phyloP scores from a whole-genome alignment of 2,329 filamentous ascomycete species.

The Penicillium sp. region DNA sequence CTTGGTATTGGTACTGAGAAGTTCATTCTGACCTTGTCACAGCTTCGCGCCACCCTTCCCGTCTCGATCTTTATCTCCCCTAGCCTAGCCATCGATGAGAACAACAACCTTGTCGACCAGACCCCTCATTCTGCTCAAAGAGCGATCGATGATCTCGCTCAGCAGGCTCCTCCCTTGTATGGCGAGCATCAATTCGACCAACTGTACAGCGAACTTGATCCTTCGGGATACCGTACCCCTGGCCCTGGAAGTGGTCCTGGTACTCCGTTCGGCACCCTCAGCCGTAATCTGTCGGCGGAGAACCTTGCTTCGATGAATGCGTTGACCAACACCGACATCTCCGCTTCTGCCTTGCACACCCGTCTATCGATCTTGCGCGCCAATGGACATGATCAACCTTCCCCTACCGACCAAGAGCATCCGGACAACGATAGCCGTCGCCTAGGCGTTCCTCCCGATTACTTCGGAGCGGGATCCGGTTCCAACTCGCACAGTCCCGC shows the following conservation, averaged over 20 bases:
- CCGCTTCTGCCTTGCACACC: conserved; percentile 60
- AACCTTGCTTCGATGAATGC: conserved; percentile 59
- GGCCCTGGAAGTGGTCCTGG: conserved; percentile 58
- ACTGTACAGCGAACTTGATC: conserved; percentile 79
- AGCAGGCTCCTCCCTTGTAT: conserved; percentile 81
- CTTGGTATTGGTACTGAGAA: too few relatives aligned
- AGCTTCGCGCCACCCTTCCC: conserved; percentile 80
- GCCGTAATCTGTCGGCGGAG: conserved; percentile 67
- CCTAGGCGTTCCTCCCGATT: conserved; percentile 25
- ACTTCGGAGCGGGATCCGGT: conserved; percentile 25
- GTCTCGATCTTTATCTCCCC: conserved; percentile 93
- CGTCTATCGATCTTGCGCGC: conserved; percentile 51
- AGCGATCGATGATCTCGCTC: conserved; percentile 48
- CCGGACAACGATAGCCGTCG: too few relatives aligned
- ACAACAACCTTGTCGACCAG: conserved; percentile 66
- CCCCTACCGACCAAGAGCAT: too few relatives aligned
- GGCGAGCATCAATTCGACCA: conserved; percentile 82
- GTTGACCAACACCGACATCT: conserved; percentile 46
- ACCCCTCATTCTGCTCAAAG: conserved; percentile 44
- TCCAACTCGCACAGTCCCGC: conserved; percentile 29
- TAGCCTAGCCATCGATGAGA: conserved; percentile 76
- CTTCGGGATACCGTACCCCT: conserved; percentile 70
- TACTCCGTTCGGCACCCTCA: conserved; percentile 65
- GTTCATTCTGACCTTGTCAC: conserved; percentile 3
- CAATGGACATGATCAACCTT: conserved; percentile 24